Base-by-base conservation (phyloP, 1,139 yeast species). In the Pichia cactophila region DNA sequence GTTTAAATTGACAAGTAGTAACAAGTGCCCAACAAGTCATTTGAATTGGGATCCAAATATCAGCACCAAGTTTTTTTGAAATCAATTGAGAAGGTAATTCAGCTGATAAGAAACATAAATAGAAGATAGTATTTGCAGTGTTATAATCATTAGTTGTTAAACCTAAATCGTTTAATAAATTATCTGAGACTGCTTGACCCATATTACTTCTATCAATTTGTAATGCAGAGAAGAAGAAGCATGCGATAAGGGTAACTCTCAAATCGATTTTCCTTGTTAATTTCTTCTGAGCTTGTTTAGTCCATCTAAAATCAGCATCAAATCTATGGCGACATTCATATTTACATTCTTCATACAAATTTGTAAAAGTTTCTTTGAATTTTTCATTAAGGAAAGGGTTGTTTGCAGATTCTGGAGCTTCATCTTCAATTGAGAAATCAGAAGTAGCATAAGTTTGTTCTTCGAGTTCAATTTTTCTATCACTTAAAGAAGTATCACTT, bases 11-110 rank as follows among this genome's bases (percentile, higher is more conserved):
- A 14, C 67, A 58, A 38, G 74, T 63, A 1, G 81, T 74, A 4
- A 76, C 76, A n/a, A 73, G 49, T 39, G 79, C 72, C 83, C 83
- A 78, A 4, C 66, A 50, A 14, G 66, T 57, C 64, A 78, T 70
- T 57, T 78, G 82, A 37, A 69, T 63, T 1, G 83, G 83, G 46
- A 78, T 70, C 73, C 79, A 78, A 42, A 70, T 56, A 58, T 77
- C 81, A 5, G 80, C 73, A 8, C 83, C 83, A 28, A 78, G 49
- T 49, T 67, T 69, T 57, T 78, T 78, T 9, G 80, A 72, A 17
- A 78, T 57, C 56, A 78, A 63, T 58, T 77, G 81, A 1, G 82
- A 77, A 0, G 83, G 83, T 20, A 78, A 62, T 59, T 78, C 83
- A 12, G 79, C 74, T 14, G 62, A 58, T 49, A 78, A 60, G 58